Evolutionary conservation across 1,139 yeast genomes (phyloP), one percentile per base, ranked within the genome.

Genomic region (Taphrina deformans): DNA sequence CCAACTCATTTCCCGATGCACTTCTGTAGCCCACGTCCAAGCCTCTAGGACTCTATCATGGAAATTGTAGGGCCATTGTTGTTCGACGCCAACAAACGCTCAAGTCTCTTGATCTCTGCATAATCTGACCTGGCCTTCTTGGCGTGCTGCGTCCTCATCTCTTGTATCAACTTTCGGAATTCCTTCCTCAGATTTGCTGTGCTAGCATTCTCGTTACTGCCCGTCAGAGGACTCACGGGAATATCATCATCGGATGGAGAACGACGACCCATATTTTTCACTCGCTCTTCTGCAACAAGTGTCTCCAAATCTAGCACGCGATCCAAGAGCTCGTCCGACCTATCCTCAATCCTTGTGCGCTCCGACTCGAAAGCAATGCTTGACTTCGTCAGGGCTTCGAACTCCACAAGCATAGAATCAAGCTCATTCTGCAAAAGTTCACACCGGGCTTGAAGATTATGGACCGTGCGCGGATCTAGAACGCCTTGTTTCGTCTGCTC

Each of bases 31-130:
- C n/a, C n/a, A n/a, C n/a, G n/a, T n/a, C n/a, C n/a, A n/a, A 29
- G 9, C 33, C 6, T 10, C 33, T 29, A 29, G 9, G 33, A 10
- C 10, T 29, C 33, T 29, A 10, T 10, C 33, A 29, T 29, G 9
- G 33, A 29, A 10, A 29, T 6, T 29, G 10, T 10, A 29, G 33
- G 6, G 41, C 41, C 41, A n/a, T 18, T 18, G 16, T 14, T 38
- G 18, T 12, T 38, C 16, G 41, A 38, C 1, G 53, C 53, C 33
- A 48, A 10, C 2, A 48, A 58, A 41, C 45, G 52, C 52, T 69
- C 71, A 44, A 69, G 62, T 55, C 70, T 56, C 48, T 68, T 67
- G 52, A 70, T 62, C 62, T 69, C 71, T 33, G 69, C 70, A 18
- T 46, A 66, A 65, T 69, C 71, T 38, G 67, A 66, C 65, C 65